phyloP scores from a whole-genome alignment of 73 alveolate genomes.

The Stentor roeselii region DNA sequence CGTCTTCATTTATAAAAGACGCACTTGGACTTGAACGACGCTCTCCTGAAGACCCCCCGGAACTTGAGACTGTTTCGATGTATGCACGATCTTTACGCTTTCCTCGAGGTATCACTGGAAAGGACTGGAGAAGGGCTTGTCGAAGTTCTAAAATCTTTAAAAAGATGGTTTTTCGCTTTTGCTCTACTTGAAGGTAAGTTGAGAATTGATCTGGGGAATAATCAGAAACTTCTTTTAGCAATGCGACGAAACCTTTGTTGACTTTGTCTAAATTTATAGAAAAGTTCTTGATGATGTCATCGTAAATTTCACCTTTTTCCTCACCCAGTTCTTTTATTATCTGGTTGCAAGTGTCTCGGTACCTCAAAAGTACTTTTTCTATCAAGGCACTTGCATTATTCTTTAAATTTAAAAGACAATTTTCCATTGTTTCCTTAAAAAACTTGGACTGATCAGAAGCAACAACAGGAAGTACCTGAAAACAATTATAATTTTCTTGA shows the following conservation, averaged over 20 bases:
- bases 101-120: not conserved
- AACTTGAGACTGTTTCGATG: not conserved
- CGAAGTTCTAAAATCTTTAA: not conserved
- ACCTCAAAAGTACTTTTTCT: not conserved
- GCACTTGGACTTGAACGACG: not conserved
- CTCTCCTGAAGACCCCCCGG: not conserved
- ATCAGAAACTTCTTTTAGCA: not conserved
- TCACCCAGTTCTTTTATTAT: not conserved
- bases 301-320: not conserved
- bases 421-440: not conserved
- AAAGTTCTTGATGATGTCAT: not conserved
- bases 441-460: not conserved
- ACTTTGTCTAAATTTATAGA: not conserved
- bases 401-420: too few relatives aligned
- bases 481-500: not conserved
- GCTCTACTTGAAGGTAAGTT: not conserved
- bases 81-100: not conserved
- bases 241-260: not conserved
- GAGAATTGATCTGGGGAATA: not conserved
- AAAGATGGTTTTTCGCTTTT: not conserved
- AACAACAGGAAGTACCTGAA: not conserved
- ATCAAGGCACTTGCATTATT: not conserved
- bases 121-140: not conserved
- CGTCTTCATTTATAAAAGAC: not conserved
- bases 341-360: not conserved